Conservation (phyloP, 371 early-diverging fungal genomes). For the Mucor plumbeus region DNA sequence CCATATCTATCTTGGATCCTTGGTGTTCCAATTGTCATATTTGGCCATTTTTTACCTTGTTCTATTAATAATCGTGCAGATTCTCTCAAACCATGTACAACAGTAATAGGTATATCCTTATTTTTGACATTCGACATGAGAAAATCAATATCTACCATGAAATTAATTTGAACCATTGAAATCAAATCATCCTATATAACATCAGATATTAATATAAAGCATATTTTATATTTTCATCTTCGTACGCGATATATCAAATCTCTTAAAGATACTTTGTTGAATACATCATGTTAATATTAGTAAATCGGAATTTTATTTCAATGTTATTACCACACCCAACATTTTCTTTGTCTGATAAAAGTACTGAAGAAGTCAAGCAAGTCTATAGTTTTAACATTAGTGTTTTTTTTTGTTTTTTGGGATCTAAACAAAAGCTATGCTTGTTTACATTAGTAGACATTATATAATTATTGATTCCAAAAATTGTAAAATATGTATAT, state of each 20-base stretch:
- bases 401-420: no score
- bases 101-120: constrained; percentile 1
- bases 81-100: constrained; percentile 12
- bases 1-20: constrained; percentile 5
- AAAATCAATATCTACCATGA: constrained; percentile 9
- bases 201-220: background rate
- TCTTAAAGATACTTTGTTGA: background rate
- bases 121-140: background rate
- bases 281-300: background rate
- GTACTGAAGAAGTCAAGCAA: background rate
- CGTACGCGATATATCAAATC: constrained; percentile 12
- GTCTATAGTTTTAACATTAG: background rate
- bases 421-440: no score
- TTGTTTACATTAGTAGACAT: constrained; percentile 9
- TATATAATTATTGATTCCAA: background rate
- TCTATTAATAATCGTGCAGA: constrained; percentile 4
- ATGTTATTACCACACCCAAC: constrained; percentile 7
- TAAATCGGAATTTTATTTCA: background rate
- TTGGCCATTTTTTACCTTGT: constrained; percentile 2
- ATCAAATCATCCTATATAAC: constrained; percentile 4
- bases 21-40: background rate
- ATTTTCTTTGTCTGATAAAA: constrained; percentile 6
- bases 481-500: background rate
- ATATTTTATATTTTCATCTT: no score
- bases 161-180: constrained; percentile 20